Conservation (phyloP, 2,329 filamentous ascomycete genomes). For the Aspergillus hiratsukae region DNA sequence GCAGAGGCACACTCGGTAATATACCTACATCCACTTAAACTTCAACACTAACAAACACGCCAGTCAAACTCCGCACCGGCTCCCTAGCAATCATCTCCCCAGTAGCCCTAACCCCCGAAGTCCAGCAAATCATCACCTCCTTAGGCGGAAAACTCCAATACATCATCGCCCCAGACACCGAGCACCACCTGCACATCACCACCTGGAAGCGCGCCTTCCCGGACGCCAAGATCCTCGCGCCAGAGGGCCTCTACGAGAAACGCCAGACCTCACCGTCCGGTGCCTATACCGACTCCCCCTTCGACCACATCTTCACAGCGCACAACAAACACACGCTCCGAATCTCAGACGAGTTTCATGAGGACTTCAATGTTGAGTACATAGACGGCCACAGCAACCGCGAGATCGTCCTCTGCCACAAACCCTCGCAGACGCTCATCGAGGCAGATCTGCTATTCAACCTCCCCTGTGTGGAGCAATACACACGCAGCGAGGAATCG, state of each 20-base stretch:
- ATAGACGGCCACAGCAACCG: conserved; percentile 74
- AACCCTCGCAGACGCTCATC: conserved; percentile 71
- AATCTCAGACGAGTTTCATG: conserved; percentile 73
- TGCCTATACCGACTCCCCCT: conserved; percentile 56
- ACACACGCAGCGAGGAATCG: conserved; percentile 52
- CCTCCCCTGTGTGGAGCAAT: conserved; percentile 80
- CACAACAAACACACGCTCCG: conserved; percentile 48
- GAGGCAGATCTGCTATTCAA: conserved; percentile 91
- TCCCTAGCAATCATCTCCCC: conserved; percentile 85
- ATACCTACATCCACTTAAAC: neutral
- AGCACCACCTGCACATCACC: conserved; percentile 90
- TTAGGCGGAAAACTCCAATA: conserved; percentile 70
- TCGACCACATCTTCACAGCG: conserved; percentile 62
- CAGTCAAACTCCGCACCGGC: conserved; percentile 72
- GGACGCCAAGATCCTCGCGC: conserved; percentile 70
- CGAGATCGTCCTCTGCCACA: conserved; percentile 81
- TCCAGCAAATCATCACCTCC: conserved; percentile 56
- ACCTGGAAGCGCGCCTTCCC: conserved; percentile 78
- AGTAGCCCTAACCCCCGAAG: conserved; percentile 72
- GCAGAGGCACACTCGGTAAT: conserved; percentile 75
- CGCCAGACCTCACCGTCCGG: conserved; percentile 55
- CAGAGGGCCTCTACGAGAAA: conserved; percentile 77
- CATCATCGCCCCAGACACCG: conserved; percentile 77
- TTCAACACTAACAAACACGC: neutral
- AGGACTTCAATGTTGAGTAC: conserved; percentile 80